phyloP scores from a whole-genome alignment of 768 basidiomycete species.

The Austroboletus eburneus region DNA sequence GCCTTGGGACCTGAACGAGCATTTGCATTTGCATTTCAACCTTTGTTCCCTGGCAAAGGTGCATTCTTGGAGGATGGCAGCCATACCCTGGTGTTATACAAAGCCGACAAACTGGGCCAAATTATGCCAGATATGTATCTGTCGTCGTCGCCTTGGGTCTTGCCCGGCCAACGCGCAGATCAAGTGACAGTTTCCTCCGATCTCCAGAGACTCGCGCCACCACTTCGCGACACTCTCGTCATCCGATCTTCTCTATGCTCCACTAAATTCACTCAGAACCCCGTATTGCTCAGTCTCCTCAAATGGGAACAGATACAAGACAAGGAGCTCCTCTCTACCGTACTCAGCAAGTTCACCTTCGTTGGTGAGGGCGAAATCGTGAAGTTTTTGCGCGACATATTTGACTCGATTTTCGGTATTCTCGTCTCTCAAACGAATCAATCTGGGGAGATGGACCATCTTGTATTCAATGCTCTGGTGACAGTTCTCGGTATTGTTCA shows the following conservation, averaged over 20 bases:
- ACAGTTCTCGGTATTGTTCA: constrained; percentile 89
- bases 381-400: constrained; percentile 86
- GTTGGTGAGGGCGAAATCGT: constrained; percentile 94
- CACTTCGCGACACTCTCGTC: constrained; percentile 71
- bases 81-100: constrained; percentile 81
- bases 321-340: constrained; percentile 60
- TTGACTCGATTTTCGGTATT: constrained; percentile 90
- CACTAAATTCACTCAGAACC: constrained; percentile 87
- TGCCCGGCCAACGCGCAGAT: constrained; percentile 55
- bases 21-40: constrained; percentile 91
- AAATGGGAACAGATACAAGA: constrained; percentile 74
- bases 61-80: constrained; percentile 88
- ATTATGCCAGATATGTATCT: constrained; percentile 71
- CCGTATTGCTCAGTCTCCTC: constrained; percentile 72
- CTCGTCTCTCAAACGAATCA: constrained; percentile 73
- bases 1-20: constrained; percentile 56
- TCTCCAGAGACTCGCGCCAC: constrained; percentile 59
- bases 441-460: constrained; percentile 72
- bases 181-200: constrained; percentile 55
- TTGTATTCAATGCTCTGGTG: constrained; percentile 88
- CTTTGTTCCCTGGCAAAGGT: constrained; percentile 70
- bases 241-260: constrained; percentile 91
- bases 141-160: constrained; percentile 56
- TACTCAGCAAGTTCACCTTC: constrained; percentile 83
- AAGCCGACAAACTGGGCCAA: constrained; percentile 64